Evolutionary conservation across 176 grass and related monocot species (phyloP), one percentile per base, ranked within the genome.

Genomic region (Alloteropsis semialata): DNA sequence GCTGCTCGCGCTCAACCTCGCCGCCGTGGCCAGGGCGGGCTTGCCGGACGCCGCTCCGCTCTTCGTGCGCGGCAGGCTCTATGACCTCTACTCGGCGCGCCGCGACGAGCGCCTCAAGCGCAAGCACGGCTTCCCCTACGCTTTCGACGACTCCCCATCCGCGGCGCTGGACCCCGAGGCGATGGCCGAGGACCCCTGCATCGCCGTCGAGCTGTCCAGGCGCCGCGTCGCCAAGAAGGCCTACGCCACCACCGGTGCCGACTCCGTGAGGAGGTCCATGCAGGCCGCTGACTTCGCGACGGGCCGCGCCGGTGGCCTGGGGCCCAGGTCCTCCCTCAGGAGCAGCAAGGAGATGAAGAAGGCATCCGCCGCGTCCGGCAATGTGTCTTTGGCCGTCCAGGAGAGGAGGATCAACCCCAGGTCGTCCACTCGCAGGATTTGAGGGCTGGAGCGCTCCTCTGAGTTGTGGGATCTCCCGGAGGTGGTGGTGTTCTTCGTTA

Each of bases 321-420:
- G 50, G 42, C 22, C 86, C 48, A 88, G 96, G 41, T 96, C 89
- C 1, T 84, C 92, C 0, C 68, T 93, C 66, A 85, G 92, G 81
- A 92, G 41, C 59, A 95, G 87, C 53, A 98, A 88, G 82, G 97
- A 96, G 72, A 87, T 90, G 91, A 99, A 89, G 55, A 99, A 90
- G 81, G 15, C 88, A 2, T 79, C 84, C 4, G 79, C 67, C 0
- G 59, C 75, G 22, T 84, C 87, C 9, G 83, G 69, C 22, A 15
- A 21, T 7, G 65, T 75, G 24, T 82, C 67, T 3, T 2, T 64
- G 2, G 74, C 49, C 5, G 5, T 60, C 30, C 83, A 83, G 68
- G 84, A 83, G 15, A 83, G 84, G 80, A 87, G 59, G 36, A 12
- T 77, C 27, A 86, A 29, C 33, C 27, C 78, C 55, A 77, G 82